A percentile compares a stretch with the other conserved stretches of the same genome.
Evolutionary conservation across 2,329 filamentous ascomycete species (phyloP).

Genomic region (Arthrobotrys sinensis): DNA sequence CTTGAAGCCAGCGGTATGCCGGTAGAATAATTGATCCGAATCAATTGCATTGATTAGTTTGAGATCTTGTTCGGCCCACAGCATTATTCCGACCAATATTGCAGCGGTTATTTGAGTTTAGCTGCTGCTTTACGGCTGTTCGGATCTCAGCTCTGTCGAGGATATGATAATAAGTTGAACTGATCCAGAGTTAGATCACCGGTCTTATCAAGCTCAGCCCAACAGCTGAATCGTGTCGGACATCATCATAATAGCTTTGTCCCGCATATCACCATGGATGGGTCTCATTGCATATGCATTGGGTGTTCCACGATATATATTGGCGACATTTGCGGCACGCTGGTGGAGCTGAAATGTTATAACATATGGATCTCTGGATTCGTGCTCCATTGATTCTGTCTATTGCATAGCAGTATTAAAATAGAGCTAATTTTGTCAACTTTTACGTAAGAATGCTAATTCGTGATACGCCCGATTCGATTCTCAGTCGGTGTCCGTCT

Average conservation of each 20-base stretch:
- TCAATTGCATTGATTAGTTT: background rate
- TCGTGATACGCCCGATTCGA: background rate
- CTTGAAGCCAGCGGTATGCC: background rate
- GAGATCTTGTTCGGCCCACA: background rate
- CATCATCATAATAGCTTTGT: no score
- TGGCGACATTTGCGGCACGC: no score
- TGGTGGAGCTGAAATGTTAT: no score
- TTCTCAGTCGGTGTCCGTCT: background rate
- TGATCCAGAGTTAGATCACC: no score
- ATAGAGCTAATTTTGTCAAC: conserved; percentile 1
- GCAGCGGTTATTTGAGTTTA: conserved; percentile 10
- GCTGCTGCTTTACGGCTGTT: background rate
- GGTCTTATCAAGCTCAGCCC: no score
- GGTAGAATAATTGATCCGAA: conserved; percentile 7
- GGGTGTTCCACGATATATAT: no score
- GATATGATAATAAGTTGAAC: background rate
- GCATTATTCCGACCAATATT: background rate
- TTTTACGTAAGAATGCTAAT: conserved; percentile 14
- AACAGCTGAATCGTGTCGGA: no score
- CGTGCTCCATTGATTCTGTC: no score
- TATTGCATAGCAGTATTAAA: background rate
- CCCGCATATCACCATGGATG: no score
- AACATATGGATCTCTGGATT: background rate
- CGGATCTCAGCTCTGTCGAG: background rate
- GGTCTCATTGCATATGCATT: no score